Evolutionary conservation across 306 rosid genomes (phyloP).

Genomic region (Prinsepia uniflora): DNA sequence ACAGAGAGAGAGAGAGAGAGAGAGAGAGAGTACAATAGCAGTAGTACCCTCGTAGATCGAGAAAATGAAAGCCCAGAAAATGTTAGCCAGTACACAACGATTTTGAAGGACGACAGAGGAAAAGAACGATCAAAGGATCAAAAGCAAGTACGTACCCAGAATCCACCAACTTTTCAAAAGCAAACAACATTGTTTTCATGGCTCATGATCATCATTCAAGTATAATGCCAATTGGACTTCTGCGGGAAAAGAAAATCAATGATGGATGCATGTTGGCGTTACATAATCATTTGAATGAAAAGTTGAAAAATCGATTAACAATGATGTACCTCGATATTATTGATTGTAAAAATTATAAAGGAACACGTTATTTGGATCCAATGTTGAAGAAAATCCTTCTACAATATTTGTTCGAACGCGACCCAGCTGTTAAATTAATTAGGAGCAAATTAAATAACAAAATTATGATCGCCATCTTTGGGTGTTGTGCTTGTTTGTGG

Average conservation of each 20-base stretch:
- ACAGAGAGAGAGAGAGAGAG: not conserved
- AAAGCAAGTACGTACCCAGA: not conserved
- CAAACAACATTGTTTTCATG: not conserved
- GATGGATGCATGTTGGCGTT: too few relatives aligned
- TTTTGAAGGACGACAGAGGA: slow-evolving; percentile 5
- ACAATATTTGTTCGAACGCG: too few relatives aligned
- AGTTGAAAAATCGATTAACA: too few relatives aligned
- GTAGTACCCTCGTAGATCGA: not conserved
- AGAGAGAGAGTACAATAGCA: not conserved
- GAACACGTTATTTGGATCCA: too few relatives aligned
- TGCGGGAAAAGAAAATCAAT: not conserved
- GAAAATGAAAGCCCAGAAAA: not conserved
- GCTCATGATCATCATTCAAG: not conserved
- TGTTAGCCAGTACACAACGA: not conserved
- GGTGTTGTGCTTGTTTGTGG: too few relatives aligned
- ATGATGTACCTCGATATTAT: too few relatives aligned
- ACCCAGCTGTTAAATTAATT: too few relatives aligned
- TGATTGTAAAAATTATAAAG: too few relatives aligned
- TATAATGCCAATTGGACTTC: not conserved
- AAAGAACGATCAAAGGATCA: not conserved
- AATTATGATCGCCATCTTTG: too few relatives aligned
- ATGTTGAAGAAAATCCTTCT: too few relatives aligned
- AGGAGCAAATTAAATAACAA: too few relatives aligned
- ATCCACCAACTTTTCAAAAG: not conserved
- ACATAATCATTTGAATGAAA: too few relatives aligned